Percentiles rank a stretch among this genome's conserved stretches.
These are phyloP conservation scores for Eutypa lata DNA, from an alignment of 2,329 filamentous ascomycete genomes.

Conservation along the genomic window DNA sequence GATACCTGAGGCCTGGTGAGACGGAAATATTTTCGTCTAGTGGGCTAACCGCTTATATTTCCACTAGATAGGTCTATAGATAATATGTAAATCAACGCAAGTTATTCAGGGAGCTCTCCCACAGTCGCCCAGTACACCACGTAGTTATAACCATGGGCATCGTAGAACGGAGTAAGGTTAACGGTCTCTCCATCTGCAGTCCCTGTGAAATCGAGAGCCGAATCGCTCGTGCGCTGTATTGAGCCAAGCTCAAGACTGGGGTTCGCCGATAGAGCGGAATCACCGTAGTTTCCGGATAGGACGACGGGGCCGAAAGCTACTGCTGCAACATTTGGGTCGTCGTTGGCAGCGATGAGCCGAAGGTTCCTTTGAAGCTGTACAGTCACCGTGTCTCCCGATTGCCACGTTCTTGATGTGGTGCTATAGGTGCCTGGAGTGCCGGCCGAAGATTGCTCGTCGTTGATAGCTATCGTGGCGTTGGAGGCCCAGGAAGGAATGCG, in stretches of 20 bases:
- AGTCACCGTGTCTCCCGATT: conserved; percentile 37
- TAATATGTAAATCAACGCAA: not conserved
- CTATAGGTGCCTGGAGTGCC: conserved; percentile 38
- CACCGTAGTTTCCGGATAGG: conserved; percentile 43
- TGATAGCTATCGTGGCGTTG: conserved; percentile 37
- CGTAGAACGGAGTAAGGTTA: conserved; percentile 35
- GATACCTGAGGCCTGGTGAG: too few relatives aligned
- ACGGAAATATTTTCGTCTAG: too few relatives aligned
- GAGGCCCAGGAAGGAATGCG: conserved; percentile 46
- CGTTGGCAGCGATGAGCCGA: conserved; percentile 42
- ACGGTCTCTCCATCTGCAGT: conserved; percentile 28
- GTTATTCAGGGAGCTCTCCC: not conserved
- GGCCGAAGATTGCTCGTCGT: conserved; percentile 29
- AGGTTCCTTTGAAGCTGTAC: conserved; percentile 45
- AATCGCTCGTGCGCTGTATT: conserved; percentile 19
- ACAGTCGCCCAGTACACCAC: conserved; percentile 37
- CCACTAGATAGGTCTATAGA: too few relatives aligned
- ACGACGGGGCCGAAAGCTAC: conserved; percentile 45
- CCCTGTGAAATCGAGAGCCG: conserved; percentile 29
- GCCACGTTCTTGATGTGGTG: conserved; percentile 38
- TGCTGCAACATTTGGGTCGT: conserved; percentile 40
- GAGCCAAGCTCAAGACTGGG: conserved; percentile 30
- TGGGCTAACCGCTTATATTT: too few relatives aligned
- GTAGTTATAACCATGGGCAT: conserved; percentile 40
- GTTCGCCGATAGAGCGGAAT: conserved; percentile 14